phyloP scores from a whole-genome alignment of 2,329 filamentous ascomycete species.

The Bipolaris zeicola region DNA sequence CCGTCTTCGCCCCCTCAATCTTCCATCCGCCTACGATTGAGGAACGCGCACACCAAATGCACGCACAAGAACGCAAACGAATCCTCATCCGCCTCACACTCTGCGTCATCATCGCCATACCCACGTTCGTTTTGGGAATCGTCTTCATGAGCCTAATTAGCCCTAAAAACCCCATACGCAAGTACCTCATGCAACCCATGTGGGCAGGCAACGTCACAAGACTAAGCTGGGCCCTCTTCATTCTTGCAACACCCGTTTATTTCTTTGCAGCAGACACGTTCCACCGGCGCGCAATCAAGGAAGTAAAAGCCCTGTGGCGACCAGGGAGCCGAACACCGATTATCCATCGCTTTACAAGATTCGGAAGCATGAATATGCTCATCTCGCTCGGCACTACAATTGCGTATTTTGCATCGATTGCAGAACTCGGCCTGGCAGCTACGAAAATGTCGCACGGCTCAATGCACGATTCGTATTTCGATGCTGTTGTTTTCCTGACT shows the following conservation, averaged over 20 bases:
- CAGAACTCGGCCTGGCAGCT: constrained; percentile 69
- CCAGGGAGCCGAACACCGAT: constrained; percentile 74
- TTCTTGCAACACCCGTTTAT: constrained; percentile 84
- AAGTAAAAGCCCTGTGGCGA: constrained; percentile 78
- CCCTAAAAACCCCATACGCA: constrained; percentile 60
- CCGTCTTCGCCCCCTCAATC: constrained; percentile 69
- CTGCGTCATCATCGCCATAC: constrained; percentile 72
- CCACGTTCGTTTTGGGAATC: constrained; percentile 85
- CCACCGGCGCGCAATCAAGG: constrained; percentile 77
- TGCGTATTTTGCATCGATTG: constrained; percentile 82
- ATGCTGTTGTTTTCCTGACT: constrained; percentile 89
- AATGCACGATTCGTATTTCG: constrained; percentile 70
- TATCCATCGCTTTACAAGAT: constrained; percentile 80
- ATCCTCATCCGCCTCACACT: constrained; percentile 74
- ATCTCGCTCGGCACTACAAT: constrained; percentile 88
- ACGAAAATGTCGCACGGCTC: constrained; percentile 44
- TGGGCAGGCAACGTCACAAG: constrained; percentile 72
- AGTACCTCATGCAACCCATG: constrained; percentile 73
- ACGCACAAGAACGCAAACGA: constrained; percentile 69
- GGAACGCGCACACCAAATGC: constrained; percentile 76
- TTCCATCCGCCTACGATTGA: constrained; percentile 84
- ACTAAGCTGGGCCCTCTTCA: constrained; percentile 77
- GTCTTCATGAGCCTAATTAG: constrained; percentile 86
- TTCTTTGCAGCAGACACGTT: constrained; percentile 86
- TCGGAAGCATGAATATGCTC: constrained; percentile 95